Conservation (phyloP, 2,329 filamentous ascomycete species). For the Botrytis pseudocinerea region DNA sequence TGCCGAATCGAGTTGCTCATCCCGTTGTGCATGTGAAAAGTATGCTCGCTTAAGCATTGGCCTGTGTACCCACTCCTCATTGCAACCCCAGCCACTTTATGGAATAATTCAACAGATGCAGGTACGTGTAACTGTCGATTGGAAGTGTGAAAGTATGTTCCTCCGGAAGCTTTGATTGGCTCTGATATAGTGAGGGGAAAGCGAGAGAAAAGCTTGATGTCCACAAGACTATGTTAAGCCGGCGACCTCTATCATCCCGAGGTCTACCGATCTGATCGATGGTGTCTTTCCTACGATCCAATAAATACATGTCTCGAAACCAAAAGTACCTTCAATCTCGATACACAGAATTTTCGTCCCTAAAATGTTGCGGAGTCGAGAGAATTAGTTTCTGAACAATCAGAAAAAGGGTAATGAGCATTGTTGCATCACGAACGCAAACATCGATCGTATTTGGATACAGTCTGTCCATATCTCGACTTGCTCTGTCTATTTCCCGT, state of each 20-base stretch:
- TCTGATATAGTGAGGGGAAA: not conserved
- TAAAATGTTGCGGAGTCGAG: not conserved
- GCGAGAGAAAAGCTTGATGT: not conserved
- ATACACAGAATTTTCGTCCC: not conserved
- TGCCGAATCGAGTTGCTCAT: not conserved
- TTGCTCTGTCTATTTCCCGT: not conserved
- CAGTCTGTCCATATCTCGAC: not conserved
- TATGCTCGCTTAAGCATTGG: not conserved
- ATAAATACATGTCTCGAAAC: not conserved
- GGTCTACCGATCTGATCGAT: not conserved
- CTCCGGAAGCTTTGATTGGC: not conserved
- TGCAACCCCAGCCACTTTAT: not conserved
- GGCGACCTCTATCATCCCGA: not conserved
- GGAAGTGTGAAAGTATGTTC: not conserved
- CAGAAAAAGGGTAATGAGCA: not conserved
- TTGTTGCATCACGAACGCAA: not conserved
- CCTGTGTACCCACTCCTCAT: not conserved
- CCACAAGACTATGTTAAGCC: not conserved
- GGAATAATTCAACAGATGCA: not conserved
- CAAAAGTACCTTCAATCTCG: not conserved
- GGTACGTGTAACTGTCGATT: not conserved
- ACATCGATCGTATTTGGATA: not conserved
- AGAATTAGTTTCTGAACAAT: not conserved
- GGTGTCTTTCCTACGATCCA: not conserved
- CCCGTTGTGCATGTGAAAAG: conserved; percentile 3